Conservation (phyloP, 805 yeast genomes). For the Ascoidea asiatica region DNA sequence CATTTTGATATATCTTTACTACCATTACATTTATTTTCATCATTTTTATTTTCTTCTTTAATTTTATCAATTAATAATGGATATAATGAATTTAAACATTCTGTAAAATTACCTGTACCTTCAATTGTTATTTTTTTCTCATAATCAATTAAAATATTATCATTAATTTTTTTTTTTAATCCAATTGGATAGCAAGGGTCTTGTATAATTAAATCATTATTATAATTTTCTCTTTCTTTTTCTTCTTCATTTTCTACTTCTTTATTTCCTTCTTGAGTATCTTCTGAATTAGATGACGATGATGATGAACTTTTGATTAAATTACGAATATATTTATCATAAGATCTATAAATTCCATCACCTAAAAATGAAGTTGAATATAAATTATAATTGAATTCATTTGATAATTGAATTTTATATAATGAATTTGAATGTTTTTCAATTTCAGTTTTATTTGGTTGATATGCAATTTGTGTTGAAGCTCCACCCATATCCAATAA, state of each 20-base stretch:
- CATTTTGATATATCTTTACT: conserved; percentile 81
- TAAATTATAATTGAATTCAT: conserved; percentile 61
- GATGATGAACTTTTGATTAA: conserved; percentile 40
- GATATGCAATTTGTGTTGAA: conserved; percentile 90
- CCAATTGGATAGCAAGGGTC: conserved; percentile 63
- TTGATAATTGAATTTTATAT: conserved; percentile 49
- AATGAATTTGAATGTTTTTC: conserved; percentile 61
- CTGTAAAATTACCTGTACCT: conserved; percentile 72
- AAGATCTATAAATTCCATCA: conserved; percentile 92
- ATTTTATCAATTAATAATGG: conserved; percentile 67
- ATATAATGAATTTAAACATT: conserved; percentile 57
- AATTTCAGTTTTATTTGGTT: conserved; percentile 49
- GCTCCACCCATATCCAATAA: conserved; percentile 99
- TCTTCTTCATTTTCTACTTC: no score
- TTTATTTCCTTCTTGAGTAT: no score
- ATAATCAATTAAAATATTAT: conserved; percentile 32
- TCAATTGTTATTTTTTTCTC: conserved; percentile 29
- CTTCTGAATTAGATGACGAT: conserved; percentile 30
- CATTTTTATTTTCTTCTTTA: no score
- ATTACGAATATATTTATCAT: conserved; percentile 52
- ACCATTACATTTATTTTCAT: no score
- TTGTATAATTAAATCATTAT: conserved; percentile 28
- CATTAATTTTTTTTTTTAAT: conserved; percentile 44
- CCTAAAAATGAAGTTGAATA: conserved; percentile 97
- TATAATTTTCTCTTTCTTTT: no score